These are phyloP conservation scores for Eucommia ulmoides DNA, from an alignment of 257 asterid species.

Conservation along the genomic window DNA sequence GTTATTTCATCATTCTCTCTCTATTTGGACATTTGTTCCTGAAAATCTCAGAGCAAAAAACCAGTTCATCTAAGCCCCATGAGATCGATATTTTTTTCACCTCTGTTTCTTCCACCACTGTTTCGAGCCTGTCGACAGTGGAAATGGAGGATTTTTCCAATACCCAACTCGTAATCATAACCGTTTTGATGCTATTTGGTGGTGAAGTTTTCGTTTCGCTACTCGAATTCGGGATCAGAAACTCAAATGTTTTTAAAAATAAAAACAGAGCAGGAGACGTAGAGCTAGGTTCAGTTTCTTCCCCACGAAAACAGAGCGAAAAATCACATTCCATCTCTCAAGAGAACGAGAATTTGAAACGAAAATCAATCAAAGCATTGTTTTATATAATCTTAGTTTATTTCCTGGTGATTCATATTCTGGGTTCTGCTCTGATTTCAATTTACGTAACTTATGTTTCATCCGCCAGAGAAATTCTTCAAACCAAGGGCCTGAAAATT, in stretches of 20 bases:
- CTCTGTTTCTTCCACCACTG: slow-evolving; percentile 25
- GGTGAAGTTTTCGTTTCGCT: slow-evolving; percentile 39
- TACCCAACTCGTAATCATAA: slow-evolving; percentile 27
- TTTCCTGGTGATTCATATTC: slow-evolving; percentile 14
- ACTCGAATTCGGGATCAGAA: slow-evolving; percentile 18
- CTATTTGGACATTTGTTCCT: neutral
- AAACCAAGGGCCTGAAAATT: slow-evolving; percentile 18
- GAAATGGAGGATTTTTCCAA: slow-evolving; percentile 49
- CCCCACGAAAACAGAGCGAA: too few species aligned
- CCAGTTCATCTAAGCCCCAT: slow-evolving; percentile 7
- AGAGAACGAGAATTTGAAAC: too few species aligned
- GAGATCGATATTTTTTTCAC: slow-evolving; percentile 32
- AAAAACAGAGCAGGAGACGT: neutral
- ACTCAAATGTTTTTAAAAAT: slow-evolving; percentile 6
- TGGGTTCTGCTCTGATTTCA: slow-evolving; percentile 20
- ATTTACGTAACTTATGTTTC: slow-evolving; percentile 14
- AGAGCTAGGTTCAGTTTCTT: too few species aligned
- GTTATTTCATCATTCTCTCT: neutral
- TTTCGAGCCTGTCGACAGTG: slow-evolving; percentile 37
- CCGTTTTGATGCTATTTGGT: slow-evolving; percentile 29
- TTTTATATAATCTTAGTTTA: too few species aligned
- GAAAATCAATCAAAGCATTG: too few species aligned
- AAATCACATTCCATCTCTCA: too few species aligned
- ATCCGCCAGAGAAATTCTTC: slow-evolving; percentile 20
- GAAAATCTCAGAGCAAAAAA: slow-evolving; percentile 7